A percentile compares a stretch with the other conserved stretches of the same genome.
These are phyloP conservation scores for Selaginella tamariscina DNA, from an alignment of 75 land plant genomes.

Conservation along the genomic window DNA sequence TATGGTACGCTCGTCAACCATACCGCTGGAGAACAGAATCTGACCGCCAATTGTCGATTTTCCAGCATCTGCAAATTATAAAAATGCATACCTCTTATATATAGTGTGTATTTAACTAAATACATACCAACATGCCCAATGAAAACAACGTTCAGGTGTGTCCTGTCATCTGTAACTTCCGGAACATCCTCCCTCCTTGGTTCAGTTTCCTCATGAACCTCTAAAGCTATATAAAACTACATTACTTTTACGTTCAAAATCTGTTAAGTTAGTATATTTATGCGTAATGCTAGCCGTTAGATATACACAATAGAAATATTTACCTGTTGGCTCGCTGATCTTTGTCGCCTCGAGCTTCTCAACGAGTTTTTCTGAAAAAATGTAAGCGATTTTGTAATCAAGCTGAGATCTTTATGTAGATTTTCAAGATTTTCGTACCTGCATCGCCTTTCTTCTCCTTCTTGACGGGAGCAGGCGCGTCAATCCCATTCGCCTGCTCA, in stretches of 20 bases:
- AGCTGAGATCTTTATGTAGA: conserved; percentile 10
- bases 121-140: conserved; percentile 98
- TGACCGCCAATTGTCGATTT: conserved; percentile 98
- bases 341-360: not conserved
- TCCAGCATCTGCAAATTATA: conserved; percentile 69
- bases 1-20: conserved; percentile 97
- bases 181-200: not conserved
- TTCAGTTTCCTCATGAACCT: not conserved
- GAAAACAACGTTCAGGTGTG: conserved; percentile 89
- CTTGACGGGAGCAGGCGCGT: not conserved
- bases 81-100: not conserved
- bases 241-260: conserved; percentile 19
- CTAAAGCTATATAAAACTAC: conserved; percentile 7
- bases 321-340: no score
- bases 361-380: not conserved
- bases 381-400: no score
- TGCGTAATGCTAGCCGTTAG: conserved; percentile 3
- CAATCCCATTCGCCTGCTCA: conserved; percentile 2
- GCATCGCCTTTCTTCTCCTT: not conserved
- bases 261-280: conserved; percentile 3
- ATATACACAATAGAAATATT: no score
- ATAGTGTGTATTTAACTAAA: not conserved
- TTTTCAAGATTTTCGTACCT: not conserved
- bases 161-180: conserved; percentile 32
- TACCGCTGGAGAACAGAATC: conserved; percentile 75